Evolutionary conservation across 768 basidiomycete genomes (phyloP).

Genomic region (Grammothele lineata): DNA sequence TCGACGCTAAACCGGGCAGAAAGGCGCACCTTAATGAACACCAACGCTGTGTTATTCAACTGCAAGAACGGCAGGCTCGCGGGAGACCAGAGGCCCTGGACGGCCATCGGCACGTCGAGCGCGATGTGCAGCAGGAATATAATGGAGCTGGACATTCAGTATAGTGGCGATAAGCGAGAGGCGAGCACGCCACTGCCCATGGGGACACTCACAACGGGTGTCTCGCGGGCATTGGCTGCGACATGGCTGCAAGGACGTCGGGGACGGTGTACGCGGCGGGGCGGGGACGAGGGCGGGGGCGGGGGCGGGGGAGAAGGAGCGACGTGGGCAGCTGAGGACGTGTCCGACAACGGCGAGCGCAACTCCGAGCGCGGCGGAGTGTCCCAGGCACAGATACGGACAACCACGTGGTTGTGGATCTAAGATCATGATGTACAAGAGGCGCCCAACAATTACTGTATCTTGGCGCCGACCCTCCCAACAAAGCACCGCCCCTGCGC

Average conservation of each 20-base stretch:
- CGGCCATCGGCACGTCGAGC: conserved; percentile 69
- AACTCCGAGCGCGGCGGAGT: no score
- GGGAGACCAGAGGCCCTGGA: conserved; percentile 72
- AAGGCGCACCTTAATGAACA: conserved; percentile 64
- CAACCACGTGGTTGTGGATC: no score
- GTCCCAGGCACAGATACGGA: no score
- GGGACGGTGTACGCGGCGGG: neutral
- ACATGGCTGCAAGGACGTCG: no score
- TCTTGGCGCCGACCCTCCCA: no score
- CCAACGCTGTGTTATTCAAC: conserved; percentile 77
- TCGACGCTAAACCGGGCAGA: no score
- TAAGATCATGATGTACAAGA: no score
- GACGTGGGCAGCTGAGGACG: neutral
- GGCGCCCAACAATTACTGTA: no score
- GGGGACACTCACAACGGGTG: conserved; percentile 17
- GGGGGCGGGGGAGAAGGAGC: conserved; percentile 1
- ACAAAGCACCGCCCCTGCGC: neutral
- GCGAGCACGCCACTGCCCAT: neutral
- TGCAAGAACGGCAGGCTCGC: conserved; percentile 66
- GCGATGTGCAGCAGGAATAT: conserved; percentile 80
- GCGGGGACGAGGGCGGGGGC: neutral
- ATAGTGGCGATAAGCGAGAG: conserved; percentile 46
- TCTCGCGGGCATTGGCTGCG: conserved; percentile 7
- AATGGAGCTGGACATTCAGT: conserved; percentile 57
- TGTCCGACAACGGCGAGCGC: no score